phyloP scores from a whole-genome alignment of 139 green algal species.

The Medakamo hakoo region DNA sequence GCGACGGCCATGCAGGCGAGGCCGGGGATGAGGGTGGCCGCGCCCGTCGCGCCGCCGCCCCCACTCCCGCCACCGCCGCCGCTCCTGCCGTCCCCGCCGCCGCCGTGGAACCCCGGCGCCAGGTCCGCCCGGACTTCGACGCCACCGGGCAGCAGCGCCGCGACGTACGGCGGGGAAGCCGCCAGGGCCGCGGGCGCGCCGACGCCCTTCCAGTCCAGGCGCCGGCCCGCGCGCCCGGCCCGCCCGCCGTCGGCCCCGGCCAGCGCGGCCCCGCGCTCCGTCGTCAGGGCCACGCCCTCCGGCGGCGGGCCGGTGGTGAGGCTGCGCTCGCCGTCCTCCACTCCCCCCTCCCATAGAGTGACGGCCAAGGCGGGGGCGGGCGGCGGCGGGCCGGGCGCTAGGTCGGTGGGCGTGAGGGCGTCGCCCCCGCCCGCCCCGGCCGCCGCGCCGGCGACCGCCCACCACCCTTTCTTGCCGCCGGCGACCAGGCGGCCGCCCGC shows the following conservation, averaged over 20 bases:
- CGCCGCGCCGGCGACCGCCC: not conserved
- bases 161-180: not conserved
- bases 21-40: no score
- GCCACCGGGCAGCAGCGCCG: not conserved
- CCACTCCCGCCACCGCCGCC: no score
- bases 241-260: no score
- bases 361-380: no score
- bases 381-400: not conserved
- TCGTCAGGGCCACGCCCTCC: not conserved
- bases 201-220: not conserved
- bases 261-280: not conserved
- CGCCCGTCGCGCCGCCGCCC: no score
- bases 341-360: no score
- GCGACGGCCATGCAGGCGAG: not conserved
- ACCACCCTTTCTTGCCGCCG: not conserved
- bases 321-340: no score
- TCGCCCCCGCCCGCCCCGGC: no score
- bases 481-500: not conserved
- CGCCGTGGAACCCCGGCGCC: no score
- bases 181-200: not conserved
- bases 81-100: no score
- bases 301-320: no score
- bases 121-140: not conserved
- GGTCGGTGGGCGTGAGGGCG: not conserved
- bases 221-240: no score